Conservation (phyloP, 352 stramenopile species). For the Pythium volutum region DNA sequence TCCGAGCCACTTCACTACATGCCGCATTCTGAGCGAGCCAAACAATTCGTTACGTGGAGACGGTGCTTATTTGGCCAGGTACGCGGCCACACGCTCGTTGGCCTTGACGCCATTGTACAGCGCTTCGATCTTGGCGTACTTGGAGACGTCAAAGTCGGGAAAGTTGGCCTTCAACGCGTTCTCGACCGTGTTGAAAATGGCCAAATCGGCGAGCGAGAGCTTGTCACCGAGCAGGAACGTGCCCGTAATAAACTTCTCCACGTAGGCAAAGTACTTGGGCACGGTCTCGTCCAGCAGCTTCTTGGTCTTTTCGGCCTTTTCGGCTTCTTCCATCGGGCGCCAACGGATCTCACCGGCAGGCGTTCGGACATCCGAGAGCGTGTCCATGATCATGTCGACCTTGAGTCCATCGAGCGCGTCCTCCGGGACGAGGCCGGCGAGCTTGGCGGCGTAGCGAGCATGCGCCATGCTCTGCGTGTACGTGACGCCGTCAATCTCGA, state of each 20-base stretch:
- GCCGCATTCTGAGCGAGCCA: too few relatives aligned
- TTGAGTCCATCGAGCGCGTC: slow-evolving; percentile 36
- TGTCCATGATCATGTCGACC: slow-evolving; percentile 43
- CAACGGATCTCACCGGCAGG: slow-evolving; percentile 33
- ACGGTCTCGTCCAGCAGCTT: slow-evolving; percentile 39
- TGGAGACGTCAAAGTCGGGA: background rate
- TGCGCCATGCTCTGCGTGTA: slow-evolving; percentile 61
- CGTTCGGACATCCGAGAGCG: slow-evolving; percentile 29
- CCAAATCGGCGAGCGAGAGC: slow-evolving; percentile 15
- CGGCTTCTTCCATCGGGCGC: slow-evolving; percentile 30
- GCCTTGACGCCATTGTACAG: slow-evolving; percentile 15
- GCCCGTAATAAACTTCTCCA: slow-evolving; percentile 46
- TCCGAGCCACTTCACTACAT: too few relatives aligned
- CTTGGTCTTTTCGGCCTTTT: slow-evolving; percentile 44
- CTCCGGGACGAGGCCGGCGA: slow-evolving; percentile 45
- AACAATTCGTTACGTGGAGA: too few relatives aligned
- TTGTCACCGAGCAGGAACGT: slow-evolving; percentile 53
- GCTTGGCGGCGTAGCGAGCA: slow-evolving; percentile 46
- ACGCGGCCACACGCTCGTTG: slow-evolving; percentile 21
- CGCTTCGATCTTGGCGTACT: slow-evolving; percentile 26
- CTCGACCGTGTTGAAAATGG: too few relatives aligned
- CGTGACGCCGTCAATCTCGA: slow-evolving; percentile 48
- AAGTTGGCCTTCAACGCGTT: too few relatives aligned
- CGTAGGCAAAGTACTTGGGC: slow-evolving; percentile 30
- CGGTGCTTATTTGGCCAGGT: too few relatives aligned